Base-by-base conservation (phyloP, 2,329 filamentous ascomycete species). In the Sporothrix protearum region DNA sequence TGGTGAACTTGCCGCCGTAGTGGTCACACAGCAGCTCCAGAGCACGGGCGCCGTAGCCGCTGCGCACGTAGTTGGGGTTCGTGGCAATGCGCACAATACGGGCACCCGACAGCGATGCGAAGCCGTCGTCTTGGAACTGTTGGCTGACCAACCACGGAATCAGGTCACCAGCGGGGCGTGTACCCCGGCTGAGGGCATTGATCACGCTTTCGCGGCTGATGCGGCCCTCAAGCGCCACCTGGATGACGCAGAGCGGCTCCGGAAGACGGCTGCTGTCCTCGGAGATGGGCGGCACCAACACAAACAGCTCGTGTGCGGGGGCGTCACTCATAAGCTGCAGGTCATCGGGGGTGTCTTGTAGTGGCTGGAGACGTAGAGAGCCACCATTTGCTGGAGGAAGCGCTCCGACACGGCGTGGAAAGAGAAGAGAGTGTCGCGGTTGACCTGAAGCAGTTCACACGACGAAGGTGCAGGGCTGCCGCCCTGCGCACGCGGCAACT, bases 251-350 rank as follows among this genome's bases (percentile, higher is more conserved):
- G 0, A 99, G 87, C 12, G 96, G 96, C 78, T 98, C 96, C 0
- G 96, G 96, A 7, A 99, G 84, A 76, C 91, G 90, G 71, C 90
- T 90, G 70, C 89, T 89, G 69, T 90, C 88, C 75, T 95, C 92
- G 2, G 91, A 86, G 19, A 95, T 89, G 0, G 96, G 95, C 2
- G 94, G 92, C 2, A 97, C 93, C 30, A 99, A 88, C 10, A 98
- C 96, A 77, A 96, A 99, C 7, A 99, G 87, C 79, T 98, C 94
- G 81, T 99, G 96, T 0, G 96, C 95, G 1, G 96, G 96, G 0
- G 96, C 96, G 81, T 99, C 96, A 73, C 93, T 97, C 93, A 99
- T 97, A 71, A 99, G 87, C 80, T 98, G 96, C n/a, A 99, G 86
- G 77, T 99, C 96, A 77, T 99, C 97, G 0, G 96, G 96, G 0